These are phyloP conservation scores for Erodium moschatum DNA, from an alignment of 441 rosid genomes.

Conservation along the genomic window DNA sequence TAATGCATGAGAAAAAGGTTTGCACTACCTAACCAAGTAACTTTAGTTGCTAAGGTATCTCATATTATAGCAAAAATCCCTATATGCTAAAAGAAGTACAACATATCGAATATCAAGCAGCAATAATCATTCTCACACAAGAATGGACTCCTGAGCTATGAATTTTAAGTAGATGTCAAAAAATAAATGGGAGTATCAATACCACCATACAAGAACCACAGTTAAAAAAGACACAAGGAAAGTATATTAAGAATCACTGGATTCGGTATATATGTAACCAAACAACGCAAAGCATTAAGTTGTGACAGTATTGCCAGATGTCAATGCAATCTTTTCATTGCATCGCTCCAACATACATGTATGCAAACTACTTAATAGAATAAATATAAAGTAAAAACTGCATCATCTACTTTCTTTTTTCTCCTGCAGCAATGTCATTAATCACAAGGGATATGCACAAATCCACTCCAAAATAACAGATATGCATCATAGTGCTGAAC, in stretches of 20 bases:
- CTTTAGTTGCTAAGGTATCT: constrained; percentile 1
- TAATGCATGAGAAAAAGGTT: not conserved
- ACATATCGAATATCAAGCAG: not conserved
- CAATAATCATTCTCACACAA: not conserved
- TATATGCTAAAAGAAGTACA: not conserved
- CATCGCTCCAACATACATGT: not conserved
- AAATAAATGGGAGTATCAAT: not conserved
- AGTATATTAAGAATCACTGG: not conserved
- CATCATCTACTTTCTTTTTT: not conserved
- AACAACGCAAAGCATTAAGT: not conserved
- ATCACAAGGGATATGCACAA: not conserved
- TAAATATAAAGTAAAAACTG: not conserved
- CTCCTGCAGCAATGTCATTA: not conserved
- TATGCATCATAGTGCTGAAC: not conserved
- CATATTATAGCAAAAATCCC: not conserved
- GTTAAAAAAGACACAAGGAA: not conserved
- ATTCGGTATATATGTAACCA: not conserved
- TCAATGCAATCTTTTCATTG: not conserved
- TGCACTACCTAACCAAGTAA: constrained; percentile 1
- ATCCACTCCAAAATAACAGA: not conserved
- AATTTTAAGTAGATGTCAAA: not conserved
- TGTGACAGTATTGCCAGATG: not conserved
- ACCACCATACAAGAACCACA: not conserved
- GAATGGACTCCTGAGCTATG: not conserved
- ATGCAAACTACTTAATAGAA: not conserved